Evolutionary conservation across 345 rosid genomes (phyloP), one percentile per base, ranked within the genome.

Genomic region (Garcia nutans): DNA sequence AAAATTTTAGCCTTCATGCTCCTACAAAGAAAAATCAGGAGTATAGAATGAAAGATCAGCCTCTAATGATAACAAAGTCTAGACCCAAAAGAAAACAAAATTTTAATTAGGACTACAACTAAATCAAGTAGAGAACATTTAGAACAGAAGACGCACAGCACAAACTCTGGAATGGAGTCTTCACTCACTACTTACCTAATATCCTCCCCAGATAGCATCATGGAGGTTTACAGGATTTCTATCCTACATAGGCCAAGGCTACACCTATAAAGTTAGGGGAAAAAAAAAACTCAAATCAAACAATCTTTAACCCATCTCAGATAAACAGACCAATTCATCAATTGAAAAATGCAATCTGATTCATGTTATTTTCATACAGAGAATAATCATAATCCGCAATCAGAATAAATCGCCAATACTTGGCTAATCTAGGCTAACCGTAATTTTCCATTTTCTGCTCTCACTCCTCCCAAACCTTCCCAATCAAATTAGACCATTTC

Each of bases 1-100:
- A 80, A 31, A 70, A 94, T 82, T 81, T 89, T 95, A 15, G 85
- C 56, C 87, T 89, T 93, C 82, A 90, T 91, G 82, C 79, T 90
- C 84, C 98, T 95, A 83, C 54, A 74, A 65, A 68, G 28, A 42
- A 82, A 26, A 52, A 37, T 37, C 17, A 6, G 28, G 17, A 61
- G 26, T 10, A 28, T 15, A 8, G 11, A 49, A n/a, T 26, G 31
- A 22, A 70, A 8, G 65, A 49, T 56, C n/a, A 44, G 12, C 33
- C 37, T 63, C 58, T 60, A 59, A 50, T 33, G 10, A 50, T 58
- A 7, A 7, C n/a, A 64, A 50, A 74, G n/a, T 45, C 47, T 15
- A 67, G 15, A 47, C 9, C n/a, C 45, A 52, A 42, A 56, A 33
- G 31, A 56, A n/a, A 44, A 37, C 3, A 54, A 19, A 8, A 11